Evolutionary conservation across 202 grass and related monocot genomes (phyloP).

Genomic region (Carex sylvatica): DNA sequence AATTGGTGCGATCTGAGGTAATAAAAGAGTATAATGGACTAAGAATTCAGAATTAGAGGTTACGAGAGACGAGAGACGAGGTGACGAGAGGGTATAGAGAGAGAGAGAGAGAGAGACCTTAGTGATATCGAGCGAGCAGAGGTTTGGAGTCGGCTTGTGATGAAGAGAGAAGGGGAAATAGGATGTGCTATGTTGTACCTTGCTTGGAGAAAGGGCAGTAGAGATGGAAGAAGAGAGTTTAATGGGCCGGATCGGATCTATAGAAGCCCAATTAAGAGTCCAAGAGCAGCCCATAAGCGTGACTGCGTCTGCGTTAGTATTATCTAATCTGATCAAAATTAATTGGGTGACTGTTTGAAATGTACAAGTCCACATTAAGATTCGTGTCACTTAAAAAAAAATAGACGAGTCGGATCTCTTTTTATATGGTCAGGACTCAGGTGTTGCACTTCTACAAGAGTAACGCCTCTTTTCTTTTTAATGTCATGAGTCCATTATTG

Average conservation of each 20-base stretch:
- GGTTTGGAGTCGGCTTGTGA: not conserved
- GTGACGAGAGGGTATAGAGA: not conserved
- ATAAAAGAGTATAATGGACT: slow-evolving; percentile 1
- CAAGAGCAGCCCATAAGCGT: too few relatives aligned
- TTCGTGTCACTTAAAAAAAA: too few relatives aligned
- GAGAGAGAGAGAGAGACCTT: not conserved
- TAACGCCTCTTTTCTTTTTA: too few relatives aligned
- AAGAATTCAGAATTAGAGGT: not conserved
- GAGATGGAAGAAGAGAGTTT: slow-evolving; percentile 10
- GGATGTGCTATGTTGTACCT: not conserved
- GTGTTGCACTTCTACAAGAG: too few relatives aligned
- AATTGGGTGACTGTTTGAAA: too few relatives aligned
- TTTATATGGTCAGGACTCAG: too few relatives aligned
- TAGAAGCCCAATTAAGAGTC: too few relatives aligned
- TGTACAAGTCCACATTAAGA: too few relatives aligned
- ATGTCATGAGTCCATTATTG: too few relatives aligned
- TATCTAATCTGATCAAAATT: too few relatives aligned
- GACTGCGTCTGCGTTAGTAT: too few relatives aligned
- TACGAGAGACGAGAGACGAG: not conserved
- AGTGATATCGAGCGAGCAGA: not conserved
- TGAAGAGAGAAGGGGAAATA: not conserved
- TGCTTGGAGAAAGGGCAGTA: slow-evolving; percentile 23
- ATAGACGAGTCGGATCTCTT: too few relatives aligned
- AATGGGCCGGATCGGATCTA: not conserved
- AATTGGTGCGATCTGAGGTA: slow-evolving; percentile 20